Percentiles rank a stretch among this genome's conserved stretches.
Conservation (phyloP, 352 stramenopile species). For the Globisporangium megalacanthum region DNA sequence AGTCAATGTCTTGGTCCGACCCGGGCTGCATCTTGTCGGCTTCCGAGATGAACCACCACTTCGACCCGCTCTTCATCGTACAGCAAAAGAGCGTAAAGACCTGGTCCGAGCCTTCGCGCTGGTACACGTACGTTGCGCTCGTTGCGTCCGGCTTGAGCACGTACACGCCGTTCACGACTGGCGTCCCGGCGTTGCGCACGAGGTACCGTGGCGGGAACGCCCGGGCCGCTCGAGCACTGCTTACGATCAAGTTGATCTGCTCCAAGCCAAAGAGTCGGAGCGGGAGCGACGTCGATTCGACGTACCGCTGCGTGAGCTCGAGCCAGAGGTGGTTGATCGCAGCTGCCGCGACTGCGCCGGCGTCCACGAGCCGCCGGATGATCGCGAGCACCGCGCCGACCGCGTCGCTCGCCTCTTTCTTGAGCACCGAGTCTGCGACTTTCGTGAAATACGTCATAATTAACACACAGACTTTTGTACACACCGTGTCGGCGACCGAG, state of each 20-base stretch:
- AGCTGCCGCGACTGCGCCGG: slow-evolving; percentile 36
- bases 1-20: slow-evolving; percentile 98
- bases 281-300: slow-evolving; percentile 90
- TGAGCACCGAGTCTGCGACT: slow-evolving; percentile 69
- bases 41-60: slow-evolving; percentile 99
- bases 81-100: slow-evolving; percentile 96
- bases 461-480: slow-evolving; percentile 58
- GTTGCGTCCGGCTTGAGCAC: slow-evolving; percentile 65
- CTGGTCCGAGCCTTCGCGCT: slow-evolving; percentile 61
- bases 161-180: slow-evolving; percentile 93
- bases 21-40: slow-evolving; percentile 95
- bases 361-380: slow-evolving; percentile 76
- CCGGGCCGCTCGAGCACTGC: slow-evolving; percentile 67
- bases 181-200: slow-evolving; percentile 87
- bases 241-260: slow-evolving; percentile 91
- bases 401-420: slow-evolving; percentile 82
- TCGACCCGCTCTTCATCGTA: slow-evolving; percentile 96
- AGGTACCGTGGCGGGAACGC: slow-evolving; percentile 86
- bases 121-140: slow-evolving; percentile 70
- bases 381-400: slow-evolving; percentile 76
- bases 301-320: slow-evolving; percentile 72
- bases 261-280: slow-evolving; percentile 94
- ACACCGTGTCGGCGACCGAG: slow-evolving; percentile 58
- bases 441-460: slow-evolving; percentile 84
- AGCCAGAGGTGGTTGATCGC: slow-evolving; percentile 79